phyloP scores from a whole-genome alignment of 78 protist genomes.

The Protostelium mycophagum region DNA sequence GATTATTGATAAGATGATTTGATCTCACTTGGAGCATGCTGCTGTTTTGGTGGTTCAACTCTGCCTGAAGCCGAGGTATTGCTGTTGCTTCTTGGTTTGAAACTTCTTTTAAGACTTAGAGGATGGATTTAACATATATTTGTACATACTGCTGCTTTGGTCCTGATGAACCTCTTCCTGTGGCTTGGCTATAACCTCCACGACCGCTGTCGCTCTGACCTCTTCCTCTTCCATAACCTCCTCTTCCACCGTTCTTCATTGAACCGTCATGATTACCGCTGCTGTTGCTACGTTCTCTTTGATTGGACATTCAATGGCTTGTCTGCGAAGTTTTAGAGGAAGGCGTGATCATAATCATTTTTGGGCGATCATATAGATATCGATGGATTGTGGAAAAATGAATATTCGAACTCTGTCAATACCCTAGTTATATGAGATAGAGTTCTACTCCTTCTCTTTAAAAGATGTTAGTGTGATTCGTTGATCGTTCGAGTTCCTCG shows the following conservation, averaged over 20 bases:
- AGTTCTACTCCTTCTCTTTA: too few relatives aligned
- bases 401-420: too few relatives aligned
- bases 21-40: not conserved
- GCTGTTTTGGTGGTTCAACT: not conserved
- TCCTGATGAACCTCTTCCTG: not conserved
- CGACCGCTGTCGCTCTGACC: not conserved
- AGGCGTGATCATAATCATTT: too few relatives aligned
- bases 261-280: not conserved
- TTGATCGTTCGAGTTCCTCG: too few relatives aligned
- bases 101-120: not conserved
- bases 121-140: not conserved
- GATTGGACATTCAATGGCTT: conserved; percentile 1
- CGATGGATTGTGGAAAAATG: too few relatives aligned
- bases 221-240: not conserved
- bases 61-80: not conserved
- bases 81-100: not conserved
- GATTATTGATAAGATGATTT: too few relatives aligned
- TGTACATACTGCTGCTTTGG: not conserved
- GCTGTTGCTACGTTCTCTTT: not conserved
- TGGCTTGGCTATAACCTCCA: not conserved
- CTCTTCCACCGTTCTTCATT: not conserved
- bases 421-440: too few relatives aligned
- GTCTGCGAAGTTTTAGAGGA: too few relatives aligned
- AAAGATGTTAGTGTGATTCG: too few relatives aligned
- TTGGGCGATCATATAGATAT: too few relatives aligned